Conservation (phyloP, 208 protist species). For the Leishmania braziliensis region DNA sequence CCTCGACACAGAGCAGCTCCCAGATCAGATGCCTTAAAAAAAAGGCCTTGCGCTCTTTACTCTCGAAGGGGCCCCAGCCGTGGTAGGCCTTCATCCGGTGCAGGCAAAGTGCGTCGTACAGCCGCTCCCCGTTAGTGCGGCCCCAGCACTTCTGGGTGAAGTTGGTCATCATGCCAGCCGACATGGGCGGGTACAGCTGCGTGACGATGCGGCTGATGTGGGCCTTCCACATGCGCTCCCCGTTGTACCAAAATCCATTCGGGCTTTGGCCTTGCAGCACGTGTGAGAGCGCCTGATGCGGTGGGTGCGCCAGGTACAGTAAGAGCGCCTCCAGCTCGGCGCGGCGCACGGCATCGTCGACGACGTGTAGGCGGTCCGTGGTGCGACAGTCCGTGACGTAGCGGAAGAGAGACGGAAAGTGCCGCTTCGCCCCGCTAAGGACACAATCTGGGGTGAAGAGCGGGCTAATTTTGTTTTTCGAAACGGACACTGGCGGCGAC, state of each 20-base stretch:
- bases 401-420: conserved; percentile 47
- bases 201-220: conserved; percentile 65
- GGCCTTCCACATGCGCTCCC: conserved; percentile 86
- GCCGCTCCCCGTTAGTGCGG: conserved; percentile 77
- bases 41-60: conserved; percentile 85
- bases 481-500: not conserved
- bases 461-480: not conserved
- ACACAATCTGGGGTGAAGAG: conserved; percentile 15
- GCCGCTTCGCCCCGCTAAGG: conserved; percentile 23
- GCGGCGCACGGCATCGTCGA: conserved; percentile 76
- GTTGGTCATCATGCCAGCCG: conserved; percentile 89
- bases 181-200: conserved; percentile 73
- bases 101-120: conserved; percentile 85
- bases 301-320: conserved; percentile 59
- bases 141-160: conserved; percentile 93
- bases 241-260: conserved; percentile 77
- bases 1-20: conserved; percentile 72
- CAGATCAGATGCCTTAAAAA: conserved; percentile 83
- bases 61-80: conserved; percentile 78
- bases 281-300: conserved; percentile 77
- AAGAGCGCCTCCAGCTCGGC: conserved; percentile 80
- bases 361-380: conserved; percentile 75
- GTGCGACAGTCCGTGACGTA: conserved; percentile 54
- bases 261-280: conserved; percentile 70
- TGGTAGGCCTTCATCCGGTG: conserved; percentile 75